Evolutionary conservation across 2,329 filamentous ascomycete species (phyloP), one percentile per base, ranked within the genome.

Genomic region (Pyrenochaeta sp.): DNA sequence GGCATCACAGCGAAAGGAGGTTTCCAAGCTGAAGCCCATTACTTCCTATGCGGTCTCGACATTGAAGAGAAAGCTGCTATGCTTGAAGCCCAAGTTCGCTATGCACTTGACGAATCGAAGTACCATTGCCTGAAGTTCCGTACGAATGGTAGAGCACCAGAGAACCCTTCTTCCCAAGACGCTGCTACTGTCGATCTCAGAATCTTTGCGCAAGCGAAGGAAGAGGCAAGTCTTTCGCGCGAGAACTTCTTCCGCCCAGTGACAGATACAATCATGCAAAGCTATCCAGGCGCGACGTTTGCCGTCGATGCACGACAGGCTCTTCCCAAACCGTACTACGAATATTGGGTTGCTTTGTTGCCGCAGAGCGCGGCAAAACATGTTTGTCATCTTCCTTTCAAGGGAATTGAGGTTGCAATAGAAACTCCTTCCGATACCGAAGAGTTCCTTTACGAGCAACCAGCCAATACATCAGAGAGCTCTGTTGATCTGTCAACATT

Each of bases 21-120:
- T 0, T 81, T 71, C 37, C 77, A 80, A 54, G 79, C 78, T 0
- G 79, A 81, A 52, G 72, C 76, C n/a, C 77, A 78, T 12, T 80
- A 75, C 41, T 77, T 76, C 45, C 72, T 79, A 20, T 74, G 72
- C 17, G 79, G 79, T 0, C 69, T 81, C 3, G 79, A 81, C 46
- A 74, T 80, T 6, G 63, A 66, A 11, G 76, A 77, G 30, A 82
- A 82, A 54, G 77, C 76, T 2, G 63, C 71, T 11, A 76, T 80
- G 72, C 72, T 79, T 51, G 77, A 79, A 36, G 47, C 52, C 14
- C 67, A 70, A 46, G 69, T 63, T 9, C 64, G 69, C 1, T 54
- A 69, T 3, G 67, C 70, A 1, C 72, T 79, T 46, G 68, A 69
- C 18, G 74, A 77, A 30, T 61, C 74, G 50, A 69, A 73, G 15